Evolutionary conservation across 139 green algal species (phyloP).

Genomic region (Dunaliella primolecta): DNA sequence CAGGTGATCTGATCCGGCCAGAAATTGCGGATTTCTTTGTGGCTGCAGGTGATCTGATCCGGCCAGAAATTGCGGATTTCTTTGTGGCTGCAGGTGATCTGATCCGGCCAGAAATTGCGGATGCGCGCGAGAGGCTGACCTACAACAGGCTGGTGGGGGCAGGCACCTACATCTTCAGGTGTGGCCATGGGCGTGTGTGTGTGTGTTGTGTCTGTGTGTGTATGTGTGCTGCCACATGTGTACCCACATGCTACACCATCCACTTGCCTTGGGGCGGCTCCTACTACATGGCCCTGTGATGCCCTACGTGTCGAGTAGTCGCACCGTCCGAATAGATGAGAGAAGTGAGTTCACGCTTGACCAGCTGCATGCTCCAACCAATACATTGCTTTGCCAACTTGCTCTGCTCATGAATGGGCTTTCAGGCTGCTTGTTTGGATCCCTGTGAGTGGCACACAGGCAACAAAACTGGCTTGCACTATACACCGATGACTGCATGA

Average conservation of each 20-base stretch:
- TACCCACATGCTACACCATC: conserved; percentile 15
- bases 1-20: conserved; percentile 46
- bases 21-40: conserved; percentile 29
- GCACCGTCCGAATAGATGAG: too few species aligned
- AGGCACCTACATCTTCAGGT: conserved; percentile 76
- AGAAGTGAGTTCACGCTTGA: too few species aligned
- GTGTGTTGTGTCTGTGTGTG: too few species aligned
- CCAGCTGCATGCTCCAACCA: too few species aligned
- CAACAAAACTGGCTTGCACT: too few species aligned
- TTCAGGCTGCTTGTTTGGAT: too few species aligned
- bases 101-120: conserved; percentile 44
- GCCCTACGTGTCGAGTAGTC: background rate
- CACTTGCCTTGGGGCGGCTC: background rate
- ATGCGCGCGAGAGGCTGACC: conserved; percentile 37
- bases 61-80: conserved; percentile 40
- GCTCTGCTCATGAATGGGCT: too few species aligned
- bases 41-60: conserved; percentile 42
- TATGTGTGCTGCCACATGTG: too few species aligned
- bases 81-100: conserved; percentile 34
- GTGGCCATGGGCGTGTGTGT: too few species aligned
- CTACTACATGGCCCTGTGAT: background rate
- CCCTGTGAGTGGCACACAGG: too few species aligned
- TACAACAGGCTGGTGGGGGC: conserved; percentile 82
- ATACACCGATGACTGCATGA: background rate
- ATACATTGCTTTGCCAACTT: too few species aligned